Evolutionary conservation across 768 basidiomycete species (phyloP), one percentile per base, ranked within the genome.

Genomic region (Zangia roseola): DNA sequence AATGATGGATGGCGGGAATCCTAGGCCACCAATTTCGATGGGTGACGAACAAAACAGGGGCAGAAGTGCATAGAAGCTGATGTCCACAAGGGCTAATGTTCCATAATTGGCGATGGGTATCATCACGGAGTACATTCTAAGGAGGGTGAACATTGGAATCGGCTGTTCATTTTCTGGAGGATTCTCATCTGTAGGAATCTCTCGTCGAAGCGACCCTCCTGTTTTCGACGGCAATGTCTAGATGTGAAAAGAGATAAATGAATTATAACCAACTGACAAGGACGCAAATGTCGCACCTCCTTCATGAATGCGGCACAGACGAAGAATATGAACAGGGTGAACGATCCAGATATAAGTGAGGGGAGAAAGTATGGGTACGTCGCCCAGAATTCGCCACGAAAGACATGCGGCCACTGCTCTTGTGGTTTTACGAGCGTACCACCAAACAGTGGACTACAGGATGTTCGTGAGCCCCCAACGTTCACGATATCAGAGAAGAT

Each of bases 371-470:
- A 71, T 0, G 71, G 70, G 26, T 70, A 61, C 8, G 47, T 49
- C 16, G 55, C 52, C 70, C 70, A 71, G 51, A 72, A 72, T 26
- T 26, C 26, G 10, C 26, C 26, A 26, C 26, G 26, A 9, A 26
- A 26, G 6, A 26, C 10, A 26, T 26, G 26, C 8, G 26, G 26
- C 26, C 26, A 26, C 6, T 26, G 26, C 26, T 26, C 26, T 26
- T 26, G 26, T 26, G 26, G 26, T 9, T 26, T 26, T 10, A 74
- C 71, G 35, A 85, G 71, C 13, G 69, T 69, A 8, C 83, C 83
- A 3, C 83, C 83, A 30, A 82, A 78, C 17, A 84, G 63, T 10
- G 83, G 80, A 14, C 82, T 80, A 50, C 59, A 30, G 20, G 20
- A 8, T 4, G 8, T 16, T 14, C 14, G 16, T 47, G 2, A 45